Evolutionary conservation across 2,329 filamentous ascomycete genomes (phyloP).

Genomic region (Aspergillus sp.): DNA sequence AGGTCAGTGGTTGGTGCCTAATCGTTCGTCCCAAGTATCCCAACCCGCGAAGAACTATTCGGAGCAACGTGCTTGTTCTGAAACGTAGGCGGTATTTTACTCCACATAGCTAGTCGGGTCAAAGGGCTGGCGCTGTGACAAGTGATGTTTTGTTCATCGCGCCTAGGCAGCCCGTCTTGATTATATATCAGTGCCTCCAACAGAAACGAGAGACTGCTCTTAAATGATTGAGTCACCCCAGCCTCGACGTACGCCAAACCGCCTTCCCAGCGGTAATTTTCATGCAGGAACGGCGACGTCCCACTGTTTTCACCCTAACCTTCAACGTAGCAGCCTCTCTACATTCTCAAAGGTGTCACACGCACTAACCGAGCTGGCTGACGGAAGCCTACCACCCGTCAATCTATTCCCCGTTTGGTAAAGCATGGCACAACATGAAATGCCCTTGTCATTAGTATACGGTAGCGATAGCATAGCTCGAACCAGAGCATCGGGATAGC

Average conservation of each 20-base stretch:
- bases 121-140: neutral
- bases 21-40: neutral
- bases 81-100: neutral
- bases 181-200: neutral
- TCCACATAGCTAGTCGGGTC: neutral
- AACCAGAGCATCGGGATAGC: neutral
- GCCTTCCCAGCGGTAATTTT: neutral
- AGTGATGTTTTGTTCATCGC: neutral
- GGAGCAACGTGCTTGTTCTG: neutral
- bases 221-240: neutral
- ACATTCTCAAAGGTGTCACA: neutral
- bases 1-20: neutral
- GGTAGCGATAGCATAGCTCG: neutral
- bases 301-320: neutral
- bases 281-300: neutral
- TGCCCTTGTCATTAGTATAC: neutral
- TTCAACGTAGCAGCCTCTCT: neutral
- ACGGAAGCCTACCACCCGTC: neutral
- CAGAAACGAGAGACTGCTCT: neutral
- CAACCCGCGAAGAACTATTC: neutral
- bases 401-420: neutral
- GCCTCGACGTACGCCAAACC: neutral
- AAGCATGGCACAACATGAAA: neutral
- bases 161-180: neutral
- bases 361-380: neutral